These are phyloP conservation scores for Spathaspora hagerdaliae DNA, from an alignment of 805 yeast genomes.

Conservation along the genomic window DNA sequence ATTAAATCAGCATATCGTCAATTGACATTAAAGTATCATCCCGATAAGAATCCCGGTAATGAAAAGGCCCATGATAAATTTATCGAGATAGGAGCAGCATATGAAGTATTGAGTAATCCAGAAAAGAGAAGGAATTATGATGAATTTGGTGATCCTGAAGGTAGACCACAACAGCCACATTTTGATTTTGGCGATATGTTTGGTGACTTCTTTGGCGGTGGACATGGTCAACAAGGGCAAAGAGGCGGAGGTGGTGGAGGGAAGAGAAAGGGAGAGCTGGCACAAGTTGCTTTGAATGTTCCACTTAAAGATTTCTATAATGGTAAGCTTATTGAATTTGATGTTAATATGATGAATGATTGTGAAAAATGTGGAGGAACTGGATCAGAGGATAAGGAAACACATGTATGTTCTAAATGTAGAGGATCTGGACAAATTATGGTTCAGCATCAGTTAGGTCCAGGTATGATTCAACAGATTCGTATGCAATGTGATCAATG, in stretches of 20 bases:
- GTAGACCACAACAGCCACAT: constrained; percentile 28
- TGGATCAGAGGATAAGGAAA: constrained; percentile 78
- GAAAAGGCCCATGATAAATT: constrained; percentile 83
- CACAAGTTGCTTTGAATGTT: constrained; percentile 52
- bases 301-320: constrained; percentile 62
- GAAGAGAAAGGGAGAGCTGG: constrained; percentile 58
- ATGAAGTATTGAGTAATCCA: constrained; percentile 72
- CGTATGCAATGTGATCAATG: constrained; percentile 79
- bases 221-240: constrained; percentile 1
- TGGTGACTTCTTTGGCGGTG: constrained; percentile 33
- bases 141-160: constrained; percentile 68
- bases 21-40: constrained; percentile 83
- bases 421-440: constrained; percentile 69
- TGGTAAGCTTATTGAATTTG: constrained; percentile 63
- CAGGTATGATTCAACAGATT: constrained; percentile 85
- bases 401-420: constrained; percentile 64
- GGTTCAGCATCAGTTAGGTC: constrained; percentile 73
- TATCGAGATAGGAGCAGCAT: constrained; percentile 90
- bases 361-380: constrained; percentile 80
- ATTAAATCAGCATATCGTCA: constrained; percentile 83
- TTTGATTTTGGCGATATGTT: constrained; percentile 62
- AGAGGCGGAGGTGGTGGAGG: constrained; percentile 20
- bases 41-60: constrained; percentile 80
- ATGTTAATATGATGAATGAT: constrained; percentile 63
- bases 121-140: constrained; percentile 71